Base-by-base conservation (phyloP, 306 rosid species). In the Inga leiocalycina region DNA sequence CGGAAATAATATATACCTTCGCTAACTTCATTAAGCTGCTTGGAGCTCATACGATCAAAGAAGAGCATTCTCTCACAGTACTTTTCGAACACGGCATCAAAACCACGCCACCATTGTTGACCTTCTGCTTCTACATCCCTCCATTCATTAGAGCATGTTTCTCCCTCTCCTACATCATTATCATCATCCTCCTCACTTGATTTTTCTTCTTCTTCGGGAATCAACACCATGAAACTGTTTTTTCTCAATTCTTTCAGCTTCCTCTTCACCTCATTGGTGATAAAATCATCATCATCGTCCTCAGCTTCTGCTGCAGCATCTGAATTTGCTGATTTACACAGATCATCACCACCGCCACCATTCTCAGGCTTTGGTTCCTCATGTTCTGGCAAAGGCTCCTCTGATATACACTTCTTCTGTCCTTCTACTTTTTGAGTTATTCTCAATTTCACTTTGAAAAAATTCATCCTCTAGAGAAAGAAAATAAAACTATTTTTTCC, bases 71-170 rank as follows among this genome's bases (percentile, higher is more conserved):
- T 83, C 85, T 96, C 97, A 61, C 97, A 90, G 88, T 96, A 96
- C 81, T 88, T 88, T 76, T 96, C 98, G 82, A 86, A 94, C 52
- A 96, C 84, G 69, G 97, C 97, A 83, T 91, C 99, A 77, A 96
- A 89, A 27, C 98, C 99, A 5, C 95, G 94, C 99, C 98, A 96
- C 99, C 99, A 94, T 71, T 90, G 98, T 66, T 89, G 94, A 44
- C 93, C 99, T 87, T 94, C 99, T 37, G 97, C 99, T 87, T 96
- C 99, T 71, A 96, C 98, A 82, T 96, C 99, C 83, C 97, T 90
- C 99, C 99, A 96, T 82, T 96, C 97, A 16, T 88, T 87, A 20
- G 92, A 86, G 75, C 86, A 81, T 10, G 89, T 85, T 86, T 87
- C 91, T 24, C 86, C 88, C 49, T 88, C 97, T 65, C 89, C 98